Conservation (phyloP, 805 yeast species). For the Wickerhamiella qilinensis region DNA sequence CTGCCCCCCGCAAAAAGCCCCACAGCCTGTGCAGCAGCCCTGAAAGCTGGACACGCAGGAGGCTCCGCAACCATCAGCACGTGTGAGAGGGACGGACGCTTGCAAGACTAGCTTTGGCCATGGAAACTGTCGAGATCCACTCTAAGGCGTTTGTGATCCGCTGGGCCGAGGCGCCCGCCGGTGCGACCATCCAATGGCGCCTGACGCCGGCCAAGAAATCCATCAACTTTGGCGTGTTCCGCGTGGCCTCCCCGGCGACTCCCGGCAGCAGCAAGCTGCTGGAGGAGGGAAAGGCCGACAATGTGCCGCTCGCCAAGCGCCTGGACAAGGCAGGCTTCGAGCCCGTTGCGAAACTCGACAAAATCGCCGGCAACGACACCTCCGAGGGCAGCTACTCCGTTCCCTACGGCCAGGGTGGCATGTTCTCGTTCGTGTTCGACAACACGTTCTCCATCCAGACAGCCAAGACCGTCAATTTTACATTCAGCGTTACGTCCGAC, state of each 20-base stretch:
- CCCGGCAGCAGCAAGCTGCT: too few relatives aligned
- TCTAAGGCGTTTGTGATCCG: constrained; percentile 78
- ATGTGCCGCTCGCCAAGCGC: constrained; percentile 26
- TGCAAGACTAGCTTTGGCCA: too few relatives aligned
- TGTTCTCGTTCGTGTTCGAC: constrained; percentile 80
- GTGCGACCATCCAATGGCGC: constrained; percentile 57
- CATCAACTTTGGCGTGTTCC: constrained; percentile 25
- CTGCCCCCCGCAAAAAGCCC: not conserved
- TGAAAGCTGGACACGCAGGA: not conserved
- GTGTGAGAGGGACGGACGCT: too few relatives aligned
- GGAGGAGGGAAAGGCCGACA: constrained; percentile 9
- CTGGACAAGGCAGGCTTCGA: constrained; percentile 37
- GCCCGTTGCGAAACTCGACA: constrained; percentile 38
- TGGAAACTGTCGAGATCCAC: constrained; percentile 87
- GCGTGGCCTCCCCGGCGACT: constrained; percentile 9
- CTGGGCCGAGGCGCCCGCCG: constrained; percentile 70
- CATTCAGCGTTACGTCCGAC: constrained; percentile 3
- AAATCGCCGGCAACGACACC: constrained; percentile 42
- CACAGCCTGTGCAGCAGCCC: not conserved
- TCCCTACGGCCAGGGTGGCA: constrained; percentile 35
- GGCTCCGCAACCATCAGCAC: not conserved
- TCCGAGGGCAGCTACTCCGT: constrained; percentile 48
- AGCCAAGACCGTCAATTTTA: constrained; percentile 64
- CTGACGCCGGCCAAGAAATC: constrained; percentile 62
- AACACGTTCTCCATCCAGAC: constrained; percentile 78